Evolutionary conservation across 1,284 basidiomycete species (phyloP), one percentile per base, ranked within the genome.

Genomic region (Singerocomus inundabilis): DNA sequence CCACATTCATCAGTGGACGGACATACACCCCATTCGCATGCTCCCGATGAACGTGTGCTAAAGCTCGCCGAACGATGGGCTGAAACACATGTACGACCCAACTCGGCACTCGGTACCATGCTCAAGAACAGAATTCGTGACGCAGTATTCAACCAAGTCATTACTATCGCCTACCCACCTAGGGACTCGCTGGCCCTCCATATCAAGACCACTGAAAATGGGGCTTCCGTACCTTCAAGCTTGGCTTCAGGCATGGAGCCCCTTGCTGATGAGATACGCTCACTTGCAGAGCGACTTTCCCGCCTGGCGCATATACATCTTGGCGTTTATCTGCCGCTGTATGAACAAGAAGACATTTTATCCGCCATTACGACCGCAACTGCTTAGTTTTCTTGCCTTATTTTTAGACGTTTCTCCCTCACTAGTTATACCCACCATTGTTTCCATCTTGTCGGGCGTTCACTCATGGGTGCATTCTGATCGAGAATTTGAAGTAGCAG

Each of bases 291-390:
- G 57, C 80, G 84, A 61, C 76, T 90, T 35, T 76, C 83, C 38
- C 81, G 82, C 55, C 74, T 92, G 44, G 82, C 83, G 6, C 70
- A 79, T 44, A 82, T 89, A 55, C 88, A 91, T 65, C 72, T 88
- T 47, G 79, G 82, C 57, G 83, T 87, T 40, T 91, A 88, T 64
- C 72, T 86, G 36, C 77, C 80, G 26, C 66, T 89, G 50, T 91
- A 91, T 69, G 84, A 87, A 67, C 78, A 80, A 60, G 75, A 81
- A 53, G 78, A 77, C 49, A 82, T 86, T 66, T 57, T 77, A 46
- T 62, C 62, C 39, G 41, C 56, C 47, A 52, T 68, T 6, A 57
- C 52, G 45, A 54, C 33, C 11, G 26, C 51, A 50, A 53, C 56
- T 32, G 7, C 52, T n/a, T 68, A 60, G 62, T 45, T 63, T 38